These are phyloP conservation scores for Stephania yunnanensis DNA, from an alignment of 164 flowering plant genomes.

Conservation along the genomic window DNA sequence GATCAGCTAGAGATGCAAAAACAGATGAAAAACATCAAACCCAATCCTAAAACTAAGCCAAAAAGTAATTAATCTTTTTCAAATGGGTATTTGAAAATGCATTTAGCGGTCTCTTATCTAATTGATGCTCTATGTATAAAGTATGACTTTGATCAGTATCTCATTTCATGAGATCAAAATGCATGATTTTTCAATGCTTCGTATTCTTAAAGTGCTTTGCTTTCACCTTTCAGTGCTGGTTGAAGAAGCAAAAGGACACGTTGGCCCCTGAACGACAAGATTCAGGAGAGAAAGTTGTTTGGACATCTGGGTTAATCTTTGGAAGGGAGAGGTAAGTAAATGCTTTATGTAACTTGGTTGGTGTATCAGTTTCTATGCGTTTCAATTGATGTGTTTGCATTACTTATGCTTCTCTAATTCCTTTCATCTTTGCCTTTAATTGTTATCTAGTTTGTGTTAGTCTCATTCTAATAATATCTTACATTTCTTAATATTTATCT, in stretches of 20 bases:
- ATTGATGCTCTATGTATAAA: too few species aligned
- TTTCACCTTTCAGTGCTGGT: slow-evolving; percentile 82
- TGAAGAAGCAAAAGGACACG: slow-evolving; percentile 87
- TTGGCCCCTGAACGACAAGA: slow-evolving; percentile 66
- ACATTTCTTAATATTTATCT: too few species aligned
- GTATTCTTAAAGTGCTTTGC: background rate
- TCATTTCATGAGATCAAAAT: too few species aligned
- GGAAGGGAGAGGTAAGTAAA: slow-evolving; percentile 74
- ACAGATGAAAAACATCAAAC: background rate
- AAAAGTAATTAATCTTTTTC: too few species aligned
- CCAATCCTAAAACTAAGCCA: background rate
- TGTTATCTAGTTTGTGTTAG: too few species aligned
- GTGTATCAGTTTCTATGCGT: background rate
- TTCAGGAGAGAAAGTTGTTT: slow-evolving; percentile 39
- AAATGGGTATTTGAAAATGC: background rate
- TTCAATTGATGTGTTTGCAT: background rate
- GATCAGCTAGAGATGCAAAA: background rate
- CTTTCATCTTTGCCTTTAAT: background rate
- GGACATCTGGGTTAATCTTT: slow-evolving; percentile 93
- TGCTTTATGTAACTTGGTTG: background rate
- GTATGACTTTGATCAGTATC: background rate
- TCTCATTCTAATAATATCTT: background rate
- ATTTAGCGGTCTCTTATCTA: too few species aligned
- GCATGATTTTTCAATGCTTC: background rate
- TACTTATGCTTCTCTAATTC: background rate